Evolutionary conservation across 345 rosid species (phyloP).

Genomic region (Rhodomyrtus tomentosa): DNA sequence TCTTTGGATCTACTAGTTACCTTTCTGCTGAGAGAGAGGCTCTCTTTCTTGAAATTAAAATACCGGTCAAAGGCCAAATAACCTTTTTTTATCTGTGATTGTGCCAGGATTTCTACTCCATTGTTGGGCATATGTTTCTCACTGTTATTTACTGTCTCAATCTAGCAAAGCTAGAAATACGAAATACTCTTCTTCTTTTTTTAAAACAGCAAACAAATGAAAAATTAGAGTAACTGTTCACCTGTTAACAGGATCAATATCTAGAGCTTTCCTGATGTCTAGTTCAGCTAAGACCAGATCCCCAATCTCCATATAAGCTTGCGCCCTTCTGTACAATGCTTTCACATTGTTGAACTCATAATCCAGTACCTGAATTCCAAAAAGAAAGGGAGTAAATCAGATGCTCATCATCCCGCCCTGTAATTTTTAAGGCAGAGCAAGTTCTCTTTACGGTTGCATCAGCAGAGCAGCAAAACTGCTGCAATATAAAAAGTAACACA

Average conservation of each 20-base stretch:
- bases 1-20: background rate
- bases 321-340: conserved; percentile 35
- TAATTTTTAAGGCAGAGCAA: background rate
- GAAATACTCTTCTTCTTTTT: background rate
- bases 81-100: background rate
- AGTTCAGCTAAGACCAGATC: conserved; percentile 35
- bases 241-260: conserved; percentile 41
- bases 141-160: background rate
- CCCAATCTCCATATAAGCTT: conserved; percentile 24
- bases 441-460: background rate
- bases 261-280: conserved; percentile 34
- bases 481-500: background rate
- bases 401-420: background rate
- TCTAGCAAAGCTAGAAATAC: background rate
- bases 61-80: background rate
- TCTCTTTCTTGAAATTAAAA: background rate
- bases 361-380: conserved; percentile 22
- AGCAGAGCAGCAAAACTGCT: background rate
- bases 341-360: conserved; percentile 25
- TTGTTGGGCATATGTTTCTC: background rate
- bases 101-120: background rate
- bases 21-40: background rate
- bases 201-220: background rate
- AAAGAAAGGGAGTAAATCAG: background rate
- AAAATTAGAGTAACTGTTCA: background rate